Conservation (phyloP, 371 early-diverging fungal species). For the Mortierella sp. region DNA sequence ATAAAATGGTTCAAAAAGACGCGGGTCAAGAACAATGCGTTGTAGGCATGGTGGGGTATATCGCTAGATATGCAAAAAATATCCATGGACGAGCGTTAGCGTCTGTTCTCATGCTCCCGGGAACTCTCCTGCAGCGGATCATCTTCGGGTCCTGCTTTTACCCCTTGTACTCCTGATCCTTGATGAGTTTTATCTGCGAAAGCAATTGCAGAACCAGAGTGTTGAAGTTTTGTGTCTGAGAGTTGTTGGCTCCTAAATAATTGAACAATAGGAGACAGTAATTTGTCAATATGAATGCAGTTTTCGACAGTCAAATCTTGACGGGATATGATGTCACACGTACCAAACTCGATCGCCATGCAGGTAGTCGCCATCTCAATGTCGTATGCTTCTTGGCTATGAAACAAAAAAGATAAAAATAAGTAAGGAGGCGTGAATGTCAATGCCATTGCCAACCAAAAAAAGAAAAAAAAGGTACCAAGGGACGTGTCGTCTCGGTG, state of each 20-base stretch:
- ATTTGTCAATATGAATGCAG: neutral
- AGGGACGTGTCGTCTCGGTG: neutral
- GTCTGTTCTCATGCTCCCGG: neutral
- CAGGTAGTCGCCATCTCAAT: conserved; percentile 78
- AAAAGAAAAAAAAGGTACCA: neutral
- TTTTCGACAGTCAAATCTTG: neutral
- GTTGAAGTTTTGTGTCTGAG: conserved; percentile 77
- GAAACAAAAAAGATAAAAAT: neutral
- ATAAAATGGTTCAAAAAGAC: conserved; percentile 78
- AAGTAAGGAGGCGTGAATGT: neutral
- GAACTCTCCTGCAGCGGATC: neutral
- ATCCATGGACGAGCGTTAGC: neutral
- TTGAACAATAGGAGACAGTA: neutral
- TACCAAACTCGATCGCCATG: conserved; percentile 76
- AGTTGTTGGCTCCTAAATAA: conserved; percentile 73
- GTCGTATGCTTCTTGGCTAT: conserved; percentile 82
- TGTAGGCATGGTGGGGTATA: conserved; percentile 74
- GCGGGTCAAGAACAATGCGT: conserved; percentile 77
- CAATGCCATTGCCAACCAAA: neutral
- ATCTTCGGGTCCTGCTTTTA: conserved; percentile 22
- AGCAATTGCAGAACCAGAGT: conserved; percentile 72
- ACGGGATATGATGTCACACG: neutral
- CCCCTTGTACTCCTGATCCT: conserved; percentile 68
- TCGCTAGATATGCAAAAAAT: conserved; percentile 46
- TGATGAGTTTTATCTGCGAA: conserved; percentile 67